phyloP scores from a whole-genome alignment of 2,329 filamentous ascomycete genomes.

The Alternaria solani region DNA sequence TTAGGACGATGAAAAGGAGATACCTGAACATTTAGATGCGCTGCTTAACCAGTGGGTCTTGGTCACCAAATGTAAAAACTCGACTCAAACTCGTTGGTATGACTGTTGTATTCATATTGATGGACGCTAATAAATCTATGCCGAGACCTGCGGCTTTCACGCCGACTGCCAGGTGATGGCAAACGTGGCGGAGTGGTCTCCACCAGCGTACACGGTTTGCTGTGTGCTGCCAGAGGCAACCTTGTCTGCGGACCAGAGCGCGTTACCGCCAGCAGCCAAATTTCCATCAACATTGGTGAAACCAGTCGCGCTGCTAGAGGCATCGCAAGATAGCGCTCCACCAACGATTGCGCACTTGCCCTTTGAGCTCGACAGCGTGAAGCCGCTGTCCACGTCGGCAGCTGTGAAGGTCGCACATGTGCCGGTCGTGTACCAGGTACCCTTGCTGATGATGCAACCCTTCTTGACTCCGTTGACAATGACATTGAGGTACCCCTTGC shows the following conservation, averaged over 20 bases:
- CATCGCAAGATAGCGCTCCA: constrained; percentile 64
- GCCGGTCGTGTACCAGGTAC: constrained; percentile 72
- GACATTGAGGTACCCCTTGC: constrained; percentile 68
- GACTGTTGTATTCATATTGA: not conserved
- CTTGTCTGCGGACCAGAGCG: constrained; percentile 55
- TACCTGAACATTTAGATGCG: not conserved
- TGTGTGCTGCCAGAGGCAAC: constrained; percentile 55
- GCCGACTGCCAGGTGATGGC: constrained; percentile 50
- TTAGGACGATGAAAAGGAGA: not conserved
- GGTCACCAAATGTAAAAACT: not conserved
- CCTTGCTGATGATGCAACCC: constrained; percentile 73
- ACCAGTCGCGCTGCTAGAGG: constrained; percentile 54
- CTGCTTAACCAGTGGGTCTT: constrained; percentile 1
- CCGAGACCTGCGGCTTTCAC: not conserved
- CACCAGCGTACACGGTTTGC: constrained; percentile 54
- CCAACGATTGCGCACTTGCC: constrained; percentile 63
- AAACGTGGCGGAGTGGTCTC: constrained; percentile 43
- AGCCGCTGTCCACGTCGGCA: constrained; percentile 44
- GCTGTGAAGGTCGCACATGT: constrained; percentile 73
- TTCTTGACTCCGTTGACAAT: constrained; percentile 56
- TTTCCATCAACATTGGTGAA: constrained; percentile 51
- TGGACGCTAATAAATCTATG: not conserved
- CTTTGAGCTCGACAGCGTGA: constrained; percentile 46
- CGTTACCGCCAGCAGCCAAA: constrained; percentile 51
- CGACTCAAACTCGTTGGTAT: not conserved